phyloP scores from a whole-genome alignment of 129 eudicot species.

The Lactuca saligna region DNA sequence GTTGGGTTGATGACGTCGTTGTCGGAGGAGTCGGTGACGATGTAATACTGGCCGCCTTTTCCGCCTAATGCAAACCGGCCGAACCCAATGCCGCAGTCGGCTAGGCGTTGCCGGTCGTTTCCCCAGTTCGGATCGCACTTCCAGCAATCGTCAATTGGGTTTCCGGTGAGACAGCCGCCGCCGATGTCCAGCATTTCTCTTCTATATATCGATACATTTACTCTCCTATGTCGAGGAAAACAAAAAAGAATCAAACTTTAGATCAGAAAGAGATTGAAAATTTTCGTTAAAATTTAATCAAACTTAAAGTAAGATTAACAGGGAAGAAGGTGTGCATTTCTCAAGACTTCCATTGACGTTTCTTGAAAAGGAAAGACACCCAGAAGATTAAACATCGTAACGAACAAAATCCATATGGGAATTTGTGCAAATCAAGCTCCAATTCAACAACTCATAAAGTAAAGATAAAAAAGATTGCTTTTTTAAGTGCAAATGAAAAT shows the following conservation, averaged over 20 bases:
- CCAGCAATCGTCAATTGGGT: constrained; percentile 81
- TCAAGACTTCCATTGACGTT: not conserved
- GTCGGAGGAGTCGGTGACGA: constrained; percentile 55
- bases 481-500: constrained; percentile 1
- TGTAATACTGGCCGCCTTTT: constrained; percentile 48
- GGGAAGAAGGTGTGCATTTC: not conserved
- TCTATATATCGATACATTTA: constrained; percentile 54
- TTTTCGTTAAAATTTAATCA: not conserved
- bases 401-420: constrained; percentile 29
- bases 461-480: not conserved
- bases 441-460: constrained; percentile 3
- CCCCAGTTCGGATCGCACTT: constrained; percentile 63
- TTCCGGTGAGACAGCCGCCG: constrained; percentile 51
- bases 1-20: constrained; percentile 43
- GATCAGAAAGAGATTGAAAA: not conserved
- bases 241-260: not conserved
- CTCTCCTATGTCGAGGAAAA: constrained; percentile 41
- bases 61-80: constrained; percentile 59
- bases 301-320: not conserved
- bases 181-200: constrained; percentile 44
- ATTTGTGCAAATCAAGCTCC: not conserved
- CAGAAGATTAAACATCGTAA: constrained; percentile 18
- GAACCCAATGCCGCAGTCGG: constrained; percentile 66
- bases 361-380: constrained; percentile 15
- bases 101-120: constrained; percentile 47